phyloP scores from a whole-genome alignment of 306 rosid species.

The Alnus glutinosa region DNA sequence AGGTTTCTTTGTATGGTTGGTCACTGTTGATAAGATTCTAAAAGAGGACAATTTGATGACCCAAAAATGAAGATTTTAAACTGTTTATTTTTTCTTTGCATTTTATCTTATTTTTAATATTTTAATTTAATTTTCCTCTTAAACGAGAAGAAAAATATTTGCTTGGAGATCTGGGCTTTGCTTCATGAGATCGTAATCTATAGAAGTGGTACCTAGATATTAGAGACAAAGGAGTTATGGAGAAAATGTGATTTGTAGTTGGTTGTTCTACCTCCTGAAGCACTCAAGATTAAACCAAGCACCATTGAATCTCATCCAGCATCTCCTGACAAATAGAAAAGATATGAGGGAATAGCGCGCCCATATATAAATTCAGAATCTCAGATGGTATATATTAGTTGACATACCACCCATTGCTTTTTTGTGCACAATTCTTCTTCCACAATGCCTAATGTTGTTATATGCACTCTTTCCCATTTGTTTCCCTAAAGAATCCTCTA shows the following conservation, averaged over 20 bases:
- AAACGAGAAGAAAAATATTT: neutral
- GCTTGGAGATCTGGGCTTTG: neutral
- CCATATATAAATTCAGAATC: neutral
- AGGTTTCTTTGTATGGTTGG: neutral
- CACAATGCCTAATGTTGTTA: neutral
- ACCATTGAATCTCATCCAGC: neutral
- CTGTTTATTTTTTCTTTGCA: neutral
- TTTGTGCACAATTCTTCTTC: constrained; percentile 3
- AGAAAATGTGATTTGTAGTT: neutral
- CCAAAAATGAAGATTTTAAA: neutral
- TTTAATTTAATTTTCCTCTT: neutral
- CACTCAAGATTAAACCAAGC: neutral
- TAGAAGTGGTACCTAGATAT: no score
- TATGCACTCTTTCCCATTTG: neutral
- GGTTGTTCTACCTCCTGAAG: neutral
- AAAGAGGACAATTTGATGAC: neutral
- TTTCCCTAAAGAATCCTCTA: neutral
- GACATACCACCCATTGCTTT: neutral
- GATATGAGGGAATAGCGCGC: neutral
- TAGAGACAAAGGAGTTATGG: neutral
- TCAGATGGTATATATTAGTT: neutral
- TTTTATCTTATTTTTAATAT: neutral
- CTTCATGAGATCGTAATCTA: neutral
- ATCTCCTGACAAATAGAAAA: neutral
- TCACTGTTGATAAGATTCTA: neutral